Conservation (phyloP, 108 stramenopile genomes). For the Pseudonitzschia delicatissima region DNA sequence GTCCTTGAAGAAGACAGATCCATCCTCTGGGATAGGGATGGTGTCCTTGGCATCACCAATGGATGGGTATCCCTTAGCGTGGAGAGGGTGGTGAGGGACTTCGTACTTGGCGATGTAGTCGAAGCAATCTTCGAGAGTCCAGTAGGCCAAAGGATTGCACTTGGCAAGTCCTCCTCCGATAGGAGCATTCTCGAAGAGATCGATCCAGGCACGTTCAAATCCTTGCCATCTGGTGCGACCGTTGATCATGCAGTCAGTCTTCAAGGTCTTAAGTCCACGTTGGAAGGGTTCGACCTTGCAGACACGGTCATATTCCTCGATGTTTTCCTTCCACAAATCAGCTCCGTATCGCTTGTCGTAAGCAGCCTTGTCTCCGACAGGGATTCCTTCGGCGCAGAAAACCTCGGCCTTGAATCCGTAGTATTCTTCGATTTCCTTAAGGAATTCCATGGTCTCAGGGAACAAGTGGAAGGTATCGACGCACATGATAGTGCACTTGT, state of each 20-base stretch:
- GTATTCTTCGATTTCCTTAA: conserved; percentile 74
- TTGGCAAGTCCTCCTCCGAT: conserved; percentile 93
- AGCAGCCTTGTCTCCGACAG: conserved; percentile 85
- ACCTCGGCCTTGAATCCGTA: conserved; percentile 96
- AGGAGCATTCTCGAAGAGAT: conserved; percentile 90
- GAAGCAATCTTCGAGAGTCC: conserved; percentile 96
- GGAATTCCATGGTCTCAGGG: conserved; percentile 91
- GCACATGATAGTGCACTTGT: conserved; percentile 78
- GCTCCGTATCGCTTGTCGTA: conserved; percentile 90
- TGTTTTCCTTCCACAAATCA: conserved; percentile 96
- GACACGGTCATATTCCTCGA: conserved; percentile 92
- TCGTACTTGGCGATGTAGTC: conserved; percentile 96
- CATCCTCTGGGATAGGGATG: conserved; percentile 88
- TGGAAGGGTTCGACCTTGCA: conserved; percentile 99
- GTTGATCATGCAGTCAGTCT: conserved; percentile 97
- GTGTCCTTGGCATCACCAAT: conserved; percentile 96
- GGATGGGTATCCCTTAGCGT: conserved; percentile 95
- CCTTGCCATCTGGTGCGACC: conserved; percentile 97
- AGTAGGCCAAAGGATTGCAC: conserved; percentile 97
- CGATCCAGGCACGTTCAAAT: conserved; percentile 94
- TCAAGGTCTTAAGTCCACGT: conserved; percentile 91
- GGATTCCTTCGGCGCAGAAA: conserved; percentile 87
- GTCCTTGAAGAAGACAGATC: conserved; percentile 75
- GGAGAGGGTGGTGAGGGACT: conserved; percentile 93
- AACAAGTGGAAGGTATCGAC: conserved; percentile 98